Conservation (phyloP, 2,329 filamentous ascomycete genomes). For the Hymenoscyphus infarciens region DNA sequence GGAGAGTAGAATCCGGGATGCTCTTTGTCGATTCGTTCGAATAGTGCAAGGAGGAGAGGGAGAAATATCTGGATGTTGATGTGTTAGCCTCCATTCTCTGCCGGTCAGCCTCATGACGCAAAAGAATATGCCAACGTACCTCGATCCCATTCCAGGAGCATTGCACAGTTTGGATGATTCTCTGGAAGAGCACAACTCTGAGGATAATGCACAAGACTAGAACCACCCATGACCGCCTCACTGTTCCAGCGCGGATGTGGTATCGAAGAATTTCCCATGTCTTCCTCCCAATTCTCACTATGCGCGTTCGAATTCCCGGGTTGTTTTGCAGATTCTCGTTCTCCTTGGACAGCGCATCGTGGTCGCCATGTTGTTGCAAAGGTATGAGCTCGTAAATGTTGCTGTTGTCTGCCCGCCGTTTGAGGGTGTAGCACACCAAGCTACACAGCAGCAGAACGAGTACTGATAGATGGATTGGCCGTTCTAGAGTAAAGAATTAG, state of each 20-base stretch:
- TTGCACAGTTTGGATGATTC: conserved; percentile 11
- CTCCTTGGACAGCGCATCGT: neutral
- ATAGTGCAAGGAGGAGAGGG: conserved; percentile 13
- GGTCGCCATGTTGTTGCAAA: neutral
- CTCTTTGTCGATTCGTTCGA: conserved; percentile 9
- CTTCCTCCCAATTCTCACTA: neutral
- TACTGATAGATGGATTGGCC: conserved; percentile 12
- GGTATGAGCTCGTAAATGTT: neutral
- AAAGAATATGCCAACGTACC: conserved; percentile 6
- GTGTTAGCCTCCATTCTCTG: conserved; percentile 2
- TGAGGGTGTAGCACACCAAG: conserved; percentile 5
- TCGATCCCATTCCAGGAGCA: conserved; percentile 16
- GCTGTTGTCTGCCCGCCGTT: neutral
- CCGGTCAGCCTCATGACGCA: neutral
- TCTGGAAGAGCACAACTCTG: conserved; percentile 11
- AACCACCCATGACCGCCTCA: conserved; percentile 3
- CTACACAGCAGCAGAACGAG: conserved; percentile 3
- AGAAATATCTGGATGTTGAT: conserved; percentile 11
- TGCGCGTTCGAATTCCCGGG: neutral
- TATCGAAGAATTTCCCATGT: neutral
- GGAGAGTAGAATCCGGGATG: conserved; percentile 1
- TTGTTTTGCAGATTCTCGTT: neutral
- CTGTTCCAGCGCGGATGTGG: neutral
- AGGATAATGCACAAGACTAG: conserved; percentile 11
- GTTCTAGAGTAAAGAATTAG: conserved; percentile 8